Base-by-base conservation (phyloP, 2,329 filamentous ascomycete genomes). In the Arachnomyces sp. region DNA sequence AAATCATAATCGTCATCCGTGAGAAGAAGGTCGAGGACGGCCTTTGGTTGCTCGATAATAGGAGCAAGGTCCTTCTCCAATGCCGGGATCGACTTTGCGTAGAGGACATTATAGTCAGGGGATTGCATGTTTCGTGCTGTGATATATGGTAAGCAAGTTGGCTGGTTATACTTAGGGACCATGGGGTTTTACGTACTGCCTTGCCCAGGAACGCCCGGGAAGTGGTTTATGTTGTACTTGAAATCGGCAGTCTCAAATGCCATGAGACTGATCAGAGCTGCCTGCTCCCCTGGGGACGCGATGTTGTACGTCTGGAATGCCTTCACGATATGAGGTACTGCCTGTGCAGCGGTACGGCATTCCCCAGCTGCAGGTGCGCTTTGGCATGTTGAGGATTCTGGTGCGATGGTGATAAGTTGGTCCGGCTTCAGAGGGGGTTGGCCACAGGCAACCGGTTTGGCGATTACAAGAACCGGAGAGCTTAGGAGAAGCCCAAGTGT, bases 221-320 rank as follows among this genome's bases (percentile, higher is more conserved):
- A 73, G 51, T 78, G 67, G 63, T 88, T 86, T 59, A 70, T 73
- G 61, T 81, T 84, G 72, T 76, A 89, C 52, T 74, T 71, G 64
- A 89, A 84, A 46, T 80, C 71, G 15, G 42, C 77, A 2, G 76
- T 78, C 65, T 93, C 87, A 55, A 79, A 80, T 8, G 81, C 76
- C 66, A 85, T 82, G 54, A 87, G 68, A 9, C 79, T 70, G 32
- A 92, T 55, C 12, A 89, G 60, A 15, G 80, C 84, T 5, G 84
- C 84, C 55, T 83, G 79, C 50, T 82, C 76, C 15, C 70, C 73
- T 15, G 64, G 61, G 28, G 59, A 58, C 35, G 63, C 69, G 50
- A 88, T 65, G 2, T 58, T 48, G 67, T 85, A 82, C 8, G 68
- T 61, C 13, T 53, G 42, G 59, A 88, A 79, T 28, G 76, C 72